Evolutionary conservation across 148 eudicot genomes (phyloP).

Genomic region (Rhododendron henanense): DNA sequence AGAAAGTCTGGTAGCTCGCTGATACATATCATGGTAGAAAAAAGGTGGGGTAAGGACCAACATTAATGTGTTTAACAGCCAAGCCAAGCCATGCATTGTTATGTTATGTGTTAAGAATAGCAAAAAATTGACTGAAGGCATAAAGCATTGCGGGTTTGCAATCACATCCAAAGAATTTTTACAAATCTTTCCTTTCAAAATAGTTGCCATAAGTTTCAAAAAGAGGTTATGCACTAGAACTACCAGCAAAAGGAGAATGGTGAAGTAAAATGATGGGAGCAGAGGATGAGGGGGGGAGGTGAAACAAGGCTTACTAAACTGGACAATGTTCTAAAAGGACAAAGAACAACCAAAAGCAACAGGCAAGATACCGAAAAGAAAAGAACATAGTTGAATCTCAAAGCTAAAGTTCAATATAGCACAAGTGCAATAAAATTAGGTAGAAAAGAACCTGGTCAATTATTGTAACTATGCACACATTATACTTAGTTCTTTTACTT

Average conservation of each 20-base stretch:
- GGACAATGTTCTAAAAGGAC: background rate
- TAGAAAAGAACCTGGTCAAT: background rate
- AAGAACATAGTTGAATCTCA: background rate
- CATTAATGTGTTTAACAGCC: too few relatives aligned
- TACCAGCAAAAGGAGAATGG: background rate
- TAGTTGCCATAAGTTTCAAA: background rate
- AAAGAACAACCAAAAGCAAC: background rate
- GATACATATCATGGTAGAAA: too few relatives aligned
- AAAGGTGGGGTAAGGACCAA: too few relatives aligned
- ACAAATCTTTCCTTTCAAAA: background rate
- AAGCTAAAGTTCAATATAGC: background rate
- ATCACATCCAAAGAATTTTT: too few relatives aligned
- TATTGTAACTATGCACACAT: too few relatives aligned
- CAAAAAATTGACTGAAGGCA: too few relatives aligned
- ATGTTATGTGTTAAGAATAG: too few relatives aligned
- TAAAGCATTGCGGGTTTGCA: too few relatives aligned
- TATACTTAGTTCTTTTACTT: background rate
- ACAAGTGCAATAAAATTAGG: background rate
- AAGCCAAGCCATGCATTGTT: too few relatives aligned
- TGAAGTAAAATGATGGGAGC: background rate
- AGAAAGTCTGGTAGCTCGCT: too few relatives aligned
- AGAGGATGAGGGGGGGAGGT: background rate
- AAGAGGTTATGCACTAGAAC: background rate
- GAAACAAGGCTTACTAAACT: background rate
- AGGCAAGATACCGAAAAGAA: background rate